Conservation (phyloP, 1,139 yeast species). For the Candida sanyaensis region DNA sequence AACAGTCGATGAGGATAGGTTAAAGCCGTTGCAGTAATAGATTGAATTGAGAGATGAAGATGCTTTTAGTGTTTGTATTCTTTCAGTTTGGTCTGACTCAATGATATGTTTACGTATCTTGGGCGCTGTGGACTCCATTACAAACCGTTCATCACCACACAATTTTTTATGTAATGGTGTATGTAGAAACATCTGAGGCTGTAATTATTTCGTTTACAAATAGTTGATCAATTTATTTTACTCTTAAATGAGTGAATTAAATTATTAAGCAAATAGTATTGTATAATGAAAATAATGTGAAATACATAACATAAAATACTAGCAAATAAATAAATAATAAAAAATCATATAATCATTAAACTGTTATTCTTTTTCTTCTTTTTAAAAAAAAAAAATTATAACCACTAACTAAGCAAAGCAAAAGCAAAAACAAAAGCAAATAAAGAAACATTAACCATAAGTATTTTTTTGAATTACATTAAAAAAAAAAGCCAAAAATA, state of each 20-base stretch:
- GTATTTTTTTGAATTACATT: not conserved
- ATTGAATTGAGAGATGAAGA: constrained; percentile 4
- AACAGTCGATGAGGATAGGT: constrained; percentile 66
- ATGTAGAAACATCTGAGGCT: constrained; percentile 30
- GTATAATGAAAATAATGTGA: not conserved
- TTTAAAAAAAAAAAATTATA: too few species aligned
- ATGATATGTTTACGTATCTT: constrained; percentile 6
- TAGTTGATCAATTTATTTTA: not conserved
- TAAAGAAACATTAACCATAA: not conserved
- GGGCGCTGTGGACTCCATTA: constrained; percentile 39
- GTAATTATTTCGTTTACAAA: constrained; percentile 9
- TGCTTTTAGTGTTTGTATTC: constrained; percentile 3
- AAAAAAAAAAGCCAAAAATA: not conserved
- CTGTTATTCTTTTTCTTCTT: too few species aligned
- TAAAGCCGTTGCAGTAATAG: constrained; percentile 48
- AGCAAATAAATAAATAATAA: too few species aligned
- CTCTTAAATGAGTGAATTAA: not conserved
- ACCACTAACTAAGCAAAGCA: too few species aligned
- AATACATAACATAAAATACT: not conserved
- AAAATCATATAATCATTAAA: too few species aligned
- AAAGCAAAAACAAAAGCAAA: too few species aligned
- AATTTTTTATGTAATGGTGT: constrained; percentile 23
- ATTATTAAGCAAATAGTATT: not conserved
- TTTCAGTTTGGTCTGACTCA: constrained; percentile 17
- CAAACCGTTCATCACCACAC: constrained; percentile 33